These are phyloP conservation scores for Kuraishia molischiana DNA, from an alignment of 805 yeast species.

Conservation along the genomic window DNA sequence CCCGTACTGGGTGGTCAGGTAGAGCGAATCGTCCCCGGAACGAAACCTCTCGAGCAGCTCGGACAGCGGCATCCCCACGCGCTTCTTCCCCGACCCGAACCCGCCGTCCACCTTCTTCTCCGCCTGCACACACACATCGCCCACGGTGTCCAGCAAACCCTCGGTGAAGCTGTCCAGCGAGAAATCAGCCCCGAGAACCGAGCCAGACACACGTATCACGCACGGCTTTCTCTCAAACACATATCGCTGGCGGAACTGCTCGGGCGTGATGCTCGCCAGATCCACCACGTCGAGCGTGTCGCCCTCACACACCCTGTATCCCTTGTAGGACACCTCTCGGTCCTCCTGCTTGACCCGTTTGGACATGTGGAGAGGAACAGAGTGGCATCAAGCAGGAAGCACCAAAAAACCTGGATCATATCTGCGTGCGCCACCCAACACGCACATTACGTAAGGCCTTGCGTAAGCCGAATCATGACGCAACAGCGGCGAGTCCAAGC, in stretches of 20 bases:
- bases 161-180: constrained; percentile 23
- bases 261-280: not conserved
- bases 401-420: no score
- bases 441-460: no score
- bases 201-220: constrained; percentile 23
- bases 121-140: constrained; percentile 31
- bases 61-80: constrained; percentile 39
- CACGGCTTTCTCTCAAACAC: constrained; percentile 39
- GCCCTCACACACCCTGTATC: not conserved
- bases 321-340: no score
- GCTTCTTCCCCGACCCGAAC: constrained; percentile 53
- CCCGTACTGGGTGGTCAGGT: constrained; percentile 62
- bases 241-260: constrained; percentile 13
- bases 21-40: constrained; percentile 34
- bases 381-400: no score
- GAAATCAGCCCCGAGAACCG: constrained; percentile 17
- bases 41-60: constrained; percentile 35
- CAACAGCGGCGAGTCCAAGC: no score
- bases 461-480: no score
- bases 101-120: constrained; percentile 53
- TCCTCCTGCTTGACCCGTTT: no score
- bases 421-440: no score
- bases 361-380: no score
- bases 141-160: constrained; percentile 26
- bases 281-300: not conserved